Evolutionary conservation across 2,329 filamentous ascomycete species (phyloP).

Genomic region (Orbilia blumenaviensis): DNA sequence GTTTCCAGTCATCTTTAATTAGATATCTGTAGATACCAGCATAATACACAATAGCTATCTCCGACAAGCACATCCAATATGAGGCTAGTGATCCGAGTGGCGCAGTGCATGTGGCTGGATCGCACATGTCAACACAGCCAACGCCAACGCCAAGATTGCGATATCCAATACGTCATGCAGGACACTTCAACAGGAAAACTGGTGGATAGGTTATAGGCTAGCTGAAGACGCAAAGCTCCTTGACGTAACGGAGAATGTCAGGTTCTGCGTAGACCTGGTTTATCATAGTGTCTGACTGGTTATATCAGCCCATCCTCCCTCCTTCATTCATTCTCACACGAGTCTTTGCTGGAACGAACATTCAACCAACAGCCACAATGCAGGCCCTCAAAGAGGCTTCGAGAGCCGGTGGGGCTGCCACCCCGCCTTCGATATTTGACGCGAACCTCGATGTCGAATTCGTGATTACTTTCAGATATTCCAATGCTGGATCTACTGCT

Average conservation of each 20-base stretch:
- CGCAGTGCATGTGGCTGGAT: slow-evolving; percentile 14
- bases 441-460: slow-evolving; percentile 81
- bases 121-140: not conserved
- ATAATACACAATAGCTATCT: too few species aligned
- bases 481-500: slow-evolving; percentile 68
- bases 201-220: slow-evolving; percentile 5
- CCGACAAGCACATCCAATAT: too few species aligned
- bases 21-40: too few species aligned
- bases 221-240: slow-evolving; percentile 20
- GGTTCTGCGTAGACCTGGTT: not conserved
- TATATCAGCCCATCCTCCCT: slow-evolving; percentile 4
- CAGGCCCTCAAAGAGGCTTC: slow-evolving; percentile 46
- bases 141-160: slow-evolving; percentile 50
- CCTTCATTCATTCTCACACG: slow-evolving; percentile 4
- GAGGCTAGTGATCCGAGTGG: not conserved
- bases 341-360: not conserved
- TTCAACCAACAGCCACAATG: slow-evolving; percentile 26
- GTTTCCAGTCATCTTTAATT: too few species aligned
- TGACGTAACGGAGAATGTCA: slow-evolving; percentile 47
- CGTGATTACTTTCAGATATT: slow-evolving; percentile 81
- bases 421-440: slow-evolving; percentile 53
- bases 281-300: not conserved
- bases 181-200: slow-evolving; percentile 21
- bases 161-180: slow-evolving; percentile 47
- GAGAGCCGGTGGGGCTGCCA: not conserved